These are phyloP conservation scores for Diphasiastrum complanatum DNA, from an alignment of 83 land plant genomes.

Conservation along the genomic window DNA sequence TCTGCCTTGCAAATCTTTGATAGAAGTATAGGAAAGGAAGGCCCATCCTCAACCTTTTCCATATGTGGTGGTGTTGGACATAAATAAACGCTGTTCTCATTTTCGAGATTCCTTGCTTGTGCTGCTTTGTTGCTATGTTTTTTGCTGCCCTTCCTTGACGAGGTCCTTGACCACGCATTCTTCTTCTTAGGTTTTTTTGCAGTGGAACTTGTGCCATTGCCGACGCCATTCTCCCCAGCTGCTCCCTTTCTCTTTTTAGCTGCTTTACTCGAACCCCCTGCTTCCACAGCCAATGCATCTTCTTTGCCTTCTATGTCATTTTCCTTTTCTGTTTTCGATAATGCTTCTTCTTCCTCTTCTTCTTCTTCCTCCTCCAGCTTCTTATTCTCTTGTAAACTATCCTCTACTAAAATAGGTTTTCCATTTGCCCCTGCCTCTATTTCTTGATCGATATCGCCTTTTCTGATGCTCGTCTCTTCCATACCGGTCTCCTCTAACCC, in stretches of 20 bases:
- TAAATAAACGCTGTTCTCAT: conserved; percentile 43
- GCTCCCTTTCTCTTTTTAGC: background rate
- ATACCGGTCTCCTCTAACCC: too few species aligned
- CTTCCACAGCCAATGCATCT: background rate
- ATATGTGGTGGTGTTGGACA: conserved; percentile 44
- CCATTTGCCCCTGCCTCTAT: too few species aligned
- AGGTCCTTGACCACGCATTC: conserved; percentile 53
- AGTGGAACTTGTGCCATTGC: background rate
- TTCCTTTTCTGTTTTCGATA: background rate
- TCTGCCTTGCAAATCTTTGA: conserved; percentile 81
- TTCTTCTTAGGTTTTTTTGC: conserved; percentile 57
- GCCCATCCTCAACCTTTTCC: conserved; percentile 55
- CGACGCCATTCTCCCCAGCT: conserved; percentile 1
- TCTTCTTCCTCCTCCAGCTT: background rate
- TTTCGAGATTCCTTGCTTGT: conserved; percentile 1
- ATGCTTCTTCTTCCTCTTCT: conserved; percentile 1
- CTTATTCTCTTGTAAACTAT: too few species aligned
- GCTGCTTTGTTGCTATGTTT: conserved; percentile 23
- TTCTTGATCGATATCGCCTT: too few species aligned
- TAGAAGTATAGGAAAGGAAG: conserved; percentile 44
- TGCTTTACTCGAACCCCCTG: conserved; percentile 4
- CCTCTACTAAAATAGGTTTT: too few species aligned
- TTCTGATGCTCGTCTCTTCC: too few species aligned
- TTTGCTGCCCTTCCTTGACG: conserved; percentile 55
- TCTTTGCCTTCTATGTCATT: too few species aligned